Evolutionary conservation across 768 basidiomycete species (phyloP), one percentile per base, ranked within the genome.

Genomic region (Ramaria sp.): DNA sequence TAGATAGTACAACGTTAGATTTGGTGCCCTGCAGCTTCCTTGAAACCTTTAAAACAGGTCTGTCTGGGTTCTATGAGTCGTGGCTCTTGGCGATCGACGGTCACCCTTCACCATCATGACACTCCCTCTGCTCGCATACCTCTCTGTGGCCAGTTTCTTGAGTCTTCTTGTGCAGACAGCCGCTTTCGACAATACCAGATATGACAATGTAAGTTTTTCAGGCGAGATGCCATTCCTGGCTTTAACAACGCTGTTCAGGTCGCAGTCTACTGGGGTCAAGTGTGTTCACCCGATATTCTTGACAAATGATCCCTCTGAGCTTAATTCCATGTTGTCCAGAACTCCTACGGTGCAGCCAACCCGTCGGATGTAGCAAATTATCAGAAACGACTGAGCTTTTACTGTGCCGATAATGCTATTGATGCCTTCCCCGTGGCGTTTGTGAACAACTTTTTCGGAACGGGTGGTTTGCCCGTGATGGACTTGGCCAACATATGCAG

Each of bases 401-500:
- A 85, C 64, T 85, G 83, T 64, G 73, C 78, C 61, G 83, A 86
- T 62, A 70, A 79, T 61, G 73, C 78, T 7, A 78, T 85, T 55
- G 79, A 87, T 64, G 79, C 78, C 6, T 76, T 88, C 56, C 83
- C 83, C 7, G 61, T 87, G 30, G 79, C 84, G n/a, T 85, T 88
- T 62, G 61, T 87, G 59, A 69, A 79, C 62, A 74, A 73, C 18
- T 86, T 85, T 68, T 83, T 81, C 61, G 74, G 79, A 12, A 69
- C 78, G 5, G 82, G 84, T 0, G 76, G 76, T 27, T 64, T 74
- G 16, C 85, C 85, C 22, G 77, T 76, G 6, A 69, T 87, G 50
- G 82, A 88, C 64, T 72, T 86, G 12, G 84, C 81, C 1, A 86
- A 83, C 61, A 82, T 70, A n/a, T 85, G 85, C 67, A 85, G 78